A percentile compares a stretch with the other conserved stretches of the same genome.
Evolutionary conservation across 805 yeast species (phyloP).

Genomic region (Priceomyces medius): DNA sequence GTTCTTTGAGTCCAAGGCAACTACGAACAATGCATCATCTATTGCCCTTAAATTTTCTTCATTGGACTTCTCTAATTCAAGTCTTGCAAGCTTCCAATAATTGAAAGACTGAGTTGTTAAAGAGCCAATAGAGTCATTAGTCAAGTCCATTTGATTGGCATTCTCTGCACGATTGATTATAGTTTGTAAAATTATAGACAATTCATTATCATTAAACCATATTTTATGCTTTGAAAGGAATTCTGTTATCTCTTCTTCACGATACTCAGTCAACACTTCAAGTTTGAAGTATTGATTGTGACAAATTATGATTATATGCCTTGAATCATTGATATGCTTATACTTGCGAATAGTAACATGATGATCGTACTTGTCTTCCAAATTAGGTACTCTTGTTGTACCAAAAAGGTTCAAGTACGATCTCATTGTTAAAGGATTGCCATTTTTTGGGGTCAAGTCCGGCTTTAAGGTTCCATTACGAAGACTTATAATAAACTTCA

Average conservation of each 20-base stretch:
- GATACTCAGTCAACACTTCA: constrained; percentile 44
- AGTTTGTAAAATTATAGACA: constrained; percentile 42
- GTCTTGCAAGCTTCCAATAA: constrained; percentile 48
- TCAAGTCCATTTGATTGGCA: constrained; percentile 36
- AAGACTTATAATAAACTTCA: constrained; percentile 63
- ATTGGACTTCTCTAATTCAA: constrained; percentile 41
- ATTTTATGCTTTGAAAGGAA: constrained; percentile 31
- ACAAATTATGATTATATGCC: constrained; percentile 51
- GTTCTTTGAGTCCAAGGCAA: constrained; percentile 47
- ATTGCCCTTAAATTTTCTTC: constrained; percentile 33
- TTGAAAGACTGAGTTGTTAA: constrained; percentile 53
- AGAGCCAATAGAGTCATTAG: constrained; percentile 50
- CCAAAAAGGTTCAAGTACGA: constrained; percentile 70
- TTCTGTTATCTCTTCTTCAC: constrained; percentile 17
- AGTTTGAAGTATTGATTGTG: constrained; percentile 51
- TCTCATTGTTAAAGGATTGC: constrained; percentile 60
- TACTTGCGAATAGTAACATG: constrained; percentile 41
- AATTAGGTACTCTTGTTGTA: constrained; percentile 52
- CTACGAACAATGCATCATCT: constrained; percentile 52
- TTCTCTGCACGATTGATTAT: constrained; percentile 40
- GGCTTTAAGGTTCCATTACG: constrained; percentile 53
- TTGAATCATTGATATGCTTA: constrained; percentile 32
- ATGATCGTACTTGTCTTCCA: constrained; percentile 17
- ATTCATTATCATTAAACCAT: constrained; percentile 55
- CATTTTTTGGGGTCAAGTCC: constrained; percentile 54